Conservation (phyloP, 768 basidiomycete species). For the Phanerochaete sordida region DNA sequence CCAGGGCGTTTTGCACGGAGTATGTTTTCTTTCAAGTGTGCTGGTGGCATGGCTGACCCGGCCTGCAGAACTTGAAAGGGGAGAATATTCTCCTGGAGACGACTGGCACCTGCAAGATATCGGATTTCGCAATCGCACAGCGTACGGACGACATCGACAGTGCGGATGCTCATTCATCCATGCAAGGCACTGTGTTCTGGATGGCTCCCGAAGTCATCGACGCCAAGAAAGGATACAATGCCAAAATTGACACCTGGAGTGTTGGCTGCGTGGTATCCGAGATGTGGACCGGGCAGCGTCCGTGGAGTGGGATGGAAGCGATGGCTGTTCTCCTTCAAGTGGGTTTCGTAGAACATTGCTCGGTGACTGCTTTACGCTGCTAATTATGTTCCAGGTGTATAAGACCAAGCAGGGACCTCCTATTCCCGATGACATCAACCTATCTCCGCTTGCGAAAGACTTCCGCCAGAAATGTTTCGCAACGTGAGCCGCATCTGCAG, state of each 20-base stretch:
- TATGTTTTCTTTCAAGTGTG: too few species aligned
- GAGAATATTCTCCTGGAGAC: constrained; percentile 97
- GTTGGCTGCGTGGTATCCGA: constrained; percentile 97
- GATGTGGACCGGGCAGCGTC: constrained; percentile 97
- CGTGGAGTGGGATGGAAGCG: constrained; percentile 89
- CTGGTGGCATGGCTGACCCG: too few species aligned
- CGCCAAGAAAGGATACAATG: constrained; percentile 88
- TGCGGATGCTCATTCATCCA: constrained; percentile 82
- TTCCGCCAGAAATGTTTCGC: constrained; percentile 90
- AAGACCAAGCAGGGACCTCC: constrained; percentile 84
- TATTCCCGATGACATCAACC: constrained; percentile 75
- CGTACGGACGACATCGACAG: constrained; percentile 83
- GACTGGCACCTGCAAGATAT: constrained; percentile 92
- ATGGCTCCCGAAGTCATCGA: constrained; percentile 97
- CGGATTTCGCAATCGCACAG: constrained; percentile 99
- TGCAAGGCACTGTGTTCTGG: constrained; percentile 99
- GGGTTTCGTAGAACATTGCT: constrained; percentile 7
- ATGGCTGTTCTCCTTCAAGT: constrained; percentile 96
- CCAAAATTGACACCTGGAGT: constrained; percentile 98
- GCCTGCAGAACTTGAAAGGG: constrained; percentile 90
- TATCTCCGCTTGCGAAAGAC: constrained; percentile 79
- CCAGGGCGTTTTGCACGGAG: constrained; percentile 89
- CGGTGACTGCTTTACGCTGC: not conserved
- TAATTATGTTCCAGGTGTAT: constrained; percentile 57
- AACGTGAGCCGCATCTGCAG: too few species aligned